Evolutionary conservation across 2,329 filamentous ascomycete genomes (phyloP).

Genomic region (Rhynchosporium agropyri): DNA sequence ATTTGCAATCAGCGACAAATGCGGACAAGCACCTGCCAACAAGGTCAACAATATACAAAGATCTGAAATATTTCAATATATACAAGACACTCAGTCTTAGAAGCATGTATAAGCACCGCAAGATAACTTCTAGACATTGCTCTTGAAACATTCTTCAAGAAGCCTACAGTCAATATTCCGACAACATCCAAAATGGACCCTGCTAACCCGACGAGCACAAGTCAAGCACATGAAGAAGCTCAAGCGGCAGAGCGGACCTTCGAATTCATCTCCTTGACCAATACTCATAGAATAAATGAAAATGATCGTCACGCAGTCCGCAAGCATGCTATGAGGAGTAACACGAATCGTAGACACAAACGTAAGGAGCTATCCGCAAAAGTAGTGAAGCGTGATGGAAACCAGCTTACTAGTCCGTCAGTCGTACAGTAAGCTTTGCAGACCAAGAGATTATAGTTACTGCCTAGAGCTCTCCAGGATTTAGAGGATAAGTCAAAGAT

Average conservation of each 20-base stretch:
- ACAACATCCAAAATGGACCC: too few species aligned
- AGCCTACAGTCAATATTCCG: too few species aligned
- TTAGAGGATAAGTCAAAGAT: neutral
- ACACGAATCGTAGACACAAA: constrained; percentile 14
- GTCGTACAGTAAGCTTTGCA: constrained; percentile 8
- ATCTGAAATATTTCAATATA: too few species aligned
- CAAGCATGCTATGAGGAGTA: constrained; percentile 10
- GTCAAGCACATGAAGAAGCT: too few species aligned
- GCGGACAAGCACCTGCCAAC: too few species aligned
- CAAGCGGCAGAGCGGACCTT: neutral
- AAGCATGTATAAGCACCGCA: too few species aligned
- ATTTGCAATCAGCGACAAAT: too few species aligned
- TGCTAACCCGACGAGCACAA: too few species aligned
- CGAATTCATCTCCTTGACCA: constrained; percentile 10
- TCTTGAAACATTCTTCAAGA: too few species aligned
- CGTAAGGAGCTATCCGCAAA: neutral
- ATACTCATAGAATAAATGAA: constrained; percentile 2
- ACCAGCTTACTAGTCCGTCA: constrained; percentile 12
- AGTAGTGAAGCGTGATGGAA: neutral
- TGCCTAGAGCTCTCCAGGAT: constrained; percentile 2
- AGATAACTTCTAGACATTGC: too few species aligned
- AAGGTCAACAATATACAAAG: too few species aligned
- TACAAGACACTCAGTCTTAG: too few species aligned
- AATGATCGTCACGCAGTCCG: constrained; percentile 3
- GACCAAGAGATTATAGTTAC: constrained; percentile 1